Evolutionary conservation across 106 monocot species (phyloP).

Genomic region (Dendrobium nobile): DNA sequence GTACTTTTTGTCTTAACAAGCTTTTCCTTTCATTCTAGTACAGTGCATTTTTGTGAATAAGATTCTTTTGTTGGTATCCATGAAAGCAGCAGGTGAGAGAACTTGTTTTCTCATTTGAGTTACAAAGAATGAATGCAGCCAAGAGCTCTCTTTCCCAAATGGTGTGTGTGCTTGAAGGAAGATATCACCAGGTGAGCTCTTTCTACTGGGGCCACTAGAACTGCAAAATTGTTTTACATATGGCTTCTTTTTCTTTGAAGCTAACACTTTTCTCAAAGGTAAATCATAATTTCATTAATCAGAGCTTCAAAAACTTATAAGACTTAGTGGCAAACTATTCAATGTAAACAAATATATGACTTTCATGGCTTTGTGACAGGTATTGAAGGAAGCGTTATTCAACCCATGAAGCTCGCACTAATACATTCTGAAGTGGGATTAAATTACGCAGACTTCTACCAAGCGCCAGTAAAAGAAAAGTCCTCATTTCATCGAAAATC

Average conservation of each 20-base stretch:
- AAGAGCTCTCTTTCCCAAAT: constrained; percentile 11
- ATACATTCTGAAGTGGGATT: neutral
- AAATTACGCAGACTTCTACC: neutral
- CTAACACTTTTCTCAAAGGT: neutral
- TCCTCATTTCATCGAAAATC: neutral
- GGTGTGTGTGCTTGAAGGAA: constrained; percentile 1
- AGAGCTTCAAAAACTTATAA: neutral
- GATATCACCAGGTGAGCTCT: neutral
- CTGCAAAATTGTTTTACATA: neutral
- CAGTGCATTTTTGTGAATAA: neutral
- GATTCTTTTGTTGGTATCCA: constrained; percentile 7
- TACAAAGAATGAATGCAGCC: constrained; percentile 3
- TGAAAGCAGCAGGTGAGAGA: neutral
- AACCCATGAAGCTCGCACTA: neutral
- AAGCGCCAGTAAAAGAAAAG: neutral
- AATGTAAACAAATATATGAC: neutral
- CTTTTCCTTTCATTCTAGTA: neutral
- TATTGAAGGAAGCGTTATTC: too few relatives aligned
- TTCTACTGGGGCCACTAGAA: neutral
- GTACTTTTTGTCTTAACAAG: constrained; percentile 6
- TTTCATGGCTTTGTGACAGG: neutral
- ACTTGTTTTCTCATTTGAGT: neutral
- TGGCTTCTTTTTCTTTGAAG: neutral
- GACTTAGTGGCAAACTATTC: too few relatives aligned
- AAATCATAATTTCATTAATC: neutral